These are phyloP conservation scores for Hypoxylon lienhwacheense DNA, from an alignment of 495 filamentous ascomycete genomes.

Conservation along the genomic window DNA sequence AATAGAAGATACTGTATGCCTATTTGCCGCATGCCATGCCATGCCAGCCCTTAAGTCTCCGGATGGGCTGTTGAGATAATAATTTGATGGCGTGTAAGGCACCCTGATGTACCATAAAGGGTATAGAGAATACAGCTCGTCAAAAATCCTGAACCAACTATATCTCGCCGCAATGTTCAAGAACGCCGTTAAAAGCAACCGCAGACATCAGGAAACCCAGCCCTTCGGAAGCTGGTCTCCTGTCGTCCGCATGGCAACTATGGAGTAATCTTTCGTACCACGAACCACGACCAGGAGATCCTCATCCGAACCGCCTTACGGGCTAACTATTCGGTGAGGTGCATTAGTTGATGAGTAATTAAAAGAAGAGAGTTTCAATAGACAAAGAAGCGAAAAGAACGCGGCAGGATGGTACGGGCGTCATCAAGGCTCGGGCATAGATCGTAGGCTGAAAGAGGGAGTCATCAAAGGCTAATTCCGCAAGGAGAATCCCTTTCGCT, in stretches of 20 bases:
- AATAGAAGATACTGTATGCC: constrained; percentile 31
- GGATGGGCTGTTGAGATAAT: not conserved
- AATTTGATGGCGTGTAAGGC: constrained; percentile 15
- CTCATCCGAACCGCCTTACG: constrained; percentile 15
- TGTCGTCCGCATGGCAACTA: constrained; percentile 24
- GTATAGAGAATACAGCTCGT: constrained; percentile 25
- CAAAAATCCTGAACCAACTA: constrained; percentile 43
- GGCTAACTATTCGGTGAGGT: constrained; percentile 32
- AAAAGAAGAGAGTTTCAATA: constrained; percentile 48
- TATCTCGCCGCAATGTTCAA: constrained; percentile 45
- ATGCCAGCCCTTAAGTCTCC: constrained; percentile 14
- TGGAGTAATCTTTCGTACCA: constrained; percentile 15
- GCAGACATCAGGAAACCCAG: constrained; percentile 29
- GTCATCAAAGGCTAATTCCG: constrained; percentile 61
- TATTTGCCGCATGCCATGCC: constrained; percentile 33
- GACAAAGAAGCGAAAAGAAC: constrained; percentile 47
- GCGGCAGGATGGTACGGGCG: constrained; percentile 53
- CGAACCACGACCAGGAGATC: constrained; percentile 17
- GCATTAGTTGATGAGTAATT: constrained; percentile 53
- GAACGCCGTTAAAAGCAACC: constrained; percentile 39
- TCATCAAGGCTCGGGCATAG: constrained; percentile 50
- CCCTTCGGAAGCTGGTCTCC: constrained; percentile 34
- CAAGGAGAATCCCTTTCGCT: constrained; percentile 97
- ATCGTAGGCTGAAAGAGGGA: constrained; percentile 46
- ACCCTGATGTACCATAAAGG: constrained; percentile 20